Evolutionary conservation across 2,329 filamentous ascomycete genomes (phyloP).

Genomic region (Didymella segeticola): DNA sequence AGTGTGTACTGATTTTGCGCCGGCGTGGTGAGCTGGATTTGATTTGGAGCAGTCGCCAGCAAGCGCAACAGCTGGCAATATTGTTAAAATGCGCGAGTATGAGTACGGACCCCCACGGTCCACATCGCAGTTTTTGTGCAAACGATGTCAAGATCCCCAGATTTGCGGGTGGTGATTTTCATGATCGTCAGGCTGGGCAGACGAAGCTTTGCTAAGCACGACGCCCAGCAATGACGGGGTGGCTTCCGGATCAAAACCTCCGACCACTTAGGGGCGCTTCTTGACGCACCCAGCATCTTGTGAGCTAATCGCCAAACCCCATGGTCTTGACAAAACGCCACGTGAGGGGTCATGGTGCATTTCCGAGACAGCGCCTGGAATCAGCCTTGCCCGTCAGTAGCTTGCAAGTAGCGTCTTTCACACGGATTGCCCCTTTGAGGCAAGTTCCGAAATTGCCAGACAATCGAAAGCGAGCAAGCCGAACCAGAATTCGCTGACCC

Average conservation of each 20-base stretch:
- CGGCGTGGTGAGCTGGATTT: too few species aligned
- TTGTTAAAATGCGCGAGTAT: not conserved
- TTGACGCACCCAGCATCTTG: not conserved
- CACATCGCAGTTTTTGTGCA: not conserved
- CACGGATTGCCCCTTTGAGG: not conserved
- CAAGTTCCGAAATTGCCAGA: not conserved
- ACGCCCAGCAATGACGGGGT: conserved; percentile 2
- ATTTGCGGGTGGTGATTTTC: not conserved
- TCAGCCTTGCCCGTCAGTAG: not conserved
- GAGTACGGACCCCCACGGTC: too few species aligned
- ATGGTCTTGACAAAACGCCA: not conserved
- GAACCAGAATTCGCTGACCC: not conserved
- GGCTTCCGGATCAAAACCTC: not conserved
- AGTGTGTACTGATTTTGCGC: too few species aligned
- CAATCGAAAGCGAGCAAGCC: not conserved
- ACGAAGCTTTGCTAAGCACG: not conserved
- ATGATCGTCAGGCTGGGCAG: not conserved
- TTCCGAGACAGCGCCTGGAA: not conserved
- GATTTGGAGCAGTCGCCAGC: not conserved
- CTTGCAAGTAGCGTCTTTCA: not conserved
- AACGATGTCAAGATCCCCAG: not conserved
- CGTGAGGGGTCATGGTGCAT: not conserved
- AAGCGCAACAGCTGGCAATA: too few species aligned
- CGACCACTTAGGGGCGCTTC: not conserved
- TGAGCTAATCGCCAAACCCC: not conserved